A percentile compares a stretch with the other conserved stretches of the same genome.
Evolutionary conservation across 768 basidiomycete genomes (phyloP).

Genomic region (Pulveroboletus sp.): DNA sequence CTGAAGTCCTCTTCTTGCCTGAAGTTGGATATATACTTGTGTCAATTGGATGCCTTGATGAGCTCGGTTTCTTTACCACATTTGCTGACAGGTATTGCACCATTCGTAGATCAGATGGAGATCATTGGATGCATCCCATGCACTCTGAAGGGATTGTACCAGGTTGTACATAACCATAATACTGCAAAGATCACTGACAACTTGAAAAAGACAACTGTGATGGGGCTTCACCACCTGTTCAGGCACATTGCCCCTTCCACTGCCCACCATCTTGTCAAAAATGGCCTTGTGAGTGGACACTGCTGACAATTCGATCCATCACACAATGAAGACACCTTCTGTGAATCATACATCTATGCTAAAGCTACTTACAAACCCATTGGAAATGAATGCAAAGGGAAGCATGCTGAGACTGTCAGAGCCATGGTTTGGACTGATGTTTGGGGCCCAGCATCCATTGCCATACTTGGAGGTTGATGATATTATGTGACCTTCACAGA

Average conservation of each 20-base stretch:
- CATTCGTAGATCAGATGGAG: not conserved
- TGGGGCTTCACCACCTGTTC: not conserved
- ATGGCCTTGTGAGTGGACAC: not conserved
- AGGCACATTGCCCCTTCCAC: not conserved
- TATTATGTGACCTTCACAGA: not conserved
- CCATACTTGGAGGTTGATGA: accelerated
- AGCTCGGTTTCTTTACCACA: not conserved
- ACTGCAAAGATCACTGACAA: not conserved
- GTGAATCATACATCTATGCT: not conserved
- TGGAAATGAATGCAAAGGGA: not conserved
- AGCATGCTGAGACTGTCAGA: not conserved
- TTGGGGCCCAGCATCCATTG: not conserved
- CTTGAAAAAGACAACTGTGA: not conserved
- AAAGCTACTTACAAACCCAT: not conserved
- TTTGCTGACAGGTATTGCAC: not conserved
- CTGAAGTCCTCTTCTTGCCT: too few relatives aligned
- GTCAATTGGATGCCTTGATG: not conserved
- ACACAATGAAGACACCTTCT: not conserved
- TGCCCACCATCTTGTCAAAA: not conserved
- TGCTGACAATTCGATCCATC: not conserved
- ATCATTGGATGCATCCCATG: not conserved
- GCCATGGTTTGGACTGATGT: not conserved
- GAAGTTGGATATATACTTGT: not conserved
- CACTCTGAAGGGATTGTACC: not conserved
- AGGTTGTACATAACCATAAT: not conserved